phyloP scores from a whole-genome alignment of 768 basidiomycete species.

The Auricularia auricula-judae region DNA sequence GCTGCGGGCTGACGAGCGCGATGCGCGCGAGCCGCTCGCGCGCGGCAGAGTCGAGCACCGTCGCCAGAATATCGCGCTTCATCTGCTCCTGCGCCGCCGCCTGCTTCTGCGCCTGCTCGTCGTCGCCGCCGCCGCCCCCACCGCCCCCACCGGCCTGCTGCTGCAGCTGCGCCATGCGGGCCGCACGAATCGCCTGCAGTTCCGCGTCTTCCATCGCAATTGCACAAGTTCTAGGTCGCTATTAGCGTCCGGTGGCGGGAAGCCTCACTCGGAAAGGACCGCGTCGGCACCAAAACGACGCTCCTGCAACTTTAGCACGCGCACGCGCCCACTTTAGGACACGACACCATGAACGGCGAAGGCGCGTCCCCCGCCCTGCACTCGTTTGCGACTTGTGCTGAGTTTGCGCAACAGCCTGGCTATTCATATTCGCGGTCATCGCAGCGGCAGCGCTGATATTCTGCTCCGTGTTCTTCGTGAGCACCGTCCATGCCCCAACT shows the following conservation, averaged over 20 bases:
- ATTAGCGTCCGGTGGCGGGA: not conserved
- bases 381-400: not conserved
- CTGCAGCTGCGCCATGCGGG: slow-evolving; percentile 31
- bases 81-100: slow-evolving; percentile 56
- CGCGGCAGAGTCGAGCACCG: slow-evolving; percentile 65
- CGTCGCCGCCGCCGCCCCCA: slow-evolving; percentile 21
- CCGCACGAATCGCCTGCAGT: slow-evolving; percentile 33
- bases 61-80: slow-evolving; percentile 65
- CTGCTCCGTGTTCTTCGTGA: slow-evolving; percentile 98
- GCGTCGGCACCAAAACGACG: no score
- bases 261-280: no score
- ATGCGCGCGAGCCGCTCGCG: slow-evolving; percentile 81
- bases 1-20: slow-evolving; percentile 71
- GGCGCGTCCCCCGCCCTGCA: not conserved
- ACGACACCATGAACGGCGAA: not conserved
- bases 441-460: slow-evolving; percentile 92
- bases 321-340: no score
- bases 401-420: slow-evolving; percentile 53
- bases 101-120: slow-evolving; percentile 42
- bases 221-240: not conserved
- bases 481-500: slow-evolving; percentile 22
- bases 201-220: slow-evolving; percentile 23
- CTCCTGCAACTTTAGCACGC: no score
- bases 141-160: slow-evolving; percentile 12
- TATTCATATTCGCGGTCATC: slow-evolving; percentile 93